Percentiles rank a stretch among this genome's conserved stretches.
Evolutionary conservation across 129 eudicot species (phyloP).

Genomic region (Chrysanthemum makinoi): DNA sequence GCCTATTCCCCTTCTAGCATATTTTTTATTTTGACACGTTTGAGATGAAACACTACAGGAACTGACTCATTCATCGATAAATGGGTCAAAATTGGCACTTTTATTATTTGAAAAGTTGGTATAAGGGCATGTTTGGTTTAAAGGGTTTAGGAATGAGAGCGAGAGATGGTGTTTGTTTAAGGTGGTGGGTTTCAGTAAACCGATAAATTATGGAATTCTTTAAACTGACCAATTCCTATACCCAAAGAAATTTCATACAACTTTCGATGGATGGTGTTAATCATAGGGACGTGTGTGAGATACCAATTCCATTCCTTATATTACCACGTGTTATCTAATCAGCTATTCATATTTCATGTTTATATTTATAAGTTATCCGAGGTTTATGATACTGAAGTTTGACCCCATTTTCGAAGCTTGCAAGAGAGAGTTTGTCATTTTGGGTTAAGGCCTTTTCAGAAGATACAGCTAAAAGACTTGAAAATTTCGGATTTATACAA

Average conservation of each 20-base stretch:
- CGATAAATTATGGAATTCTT: too few relatives aligned
- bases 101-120: neutral
- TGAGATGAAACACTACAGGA: neutral
- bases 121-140: too few relatives aligned
- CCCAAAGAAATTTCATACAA: too few relatives aligned
- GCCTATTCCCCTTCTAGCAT: too few relatives aligned
- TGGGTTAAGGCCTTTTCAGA: constrained; percentile 99
- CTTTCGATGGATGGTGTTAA: too few relatives aligned
- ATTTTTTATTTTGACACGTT: neutral
- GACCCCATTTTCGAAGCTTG: constrained; percentile 57
- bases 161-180: too few relatives aligned
- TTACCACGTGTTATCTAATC: neutral
- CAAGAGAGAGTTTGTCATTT: constrained; percentile 90
- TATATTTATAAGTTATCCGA: neutral
- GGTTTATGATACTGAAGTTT: constrained; percentile 14
- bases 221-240: too few relatives aligned
- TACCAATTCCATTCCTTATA: too few relatives aligned
- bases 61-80: neutral
- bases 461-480: constrained; percentile 97
- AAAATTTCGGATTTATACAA: constrained; percentile 97
- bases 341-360: neutral
- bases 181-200: too few relatives aligned
- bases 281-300: too few relatives aligned
- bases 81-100: neutral
- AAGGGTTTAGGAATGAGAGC: too few relatives aligned